A percentile compares a stretch with the other conserved stretches of the same genome.
phyloP scores from a whole-genome alignment of 805 yeast species.

The Candida wancherniae region DNA sequence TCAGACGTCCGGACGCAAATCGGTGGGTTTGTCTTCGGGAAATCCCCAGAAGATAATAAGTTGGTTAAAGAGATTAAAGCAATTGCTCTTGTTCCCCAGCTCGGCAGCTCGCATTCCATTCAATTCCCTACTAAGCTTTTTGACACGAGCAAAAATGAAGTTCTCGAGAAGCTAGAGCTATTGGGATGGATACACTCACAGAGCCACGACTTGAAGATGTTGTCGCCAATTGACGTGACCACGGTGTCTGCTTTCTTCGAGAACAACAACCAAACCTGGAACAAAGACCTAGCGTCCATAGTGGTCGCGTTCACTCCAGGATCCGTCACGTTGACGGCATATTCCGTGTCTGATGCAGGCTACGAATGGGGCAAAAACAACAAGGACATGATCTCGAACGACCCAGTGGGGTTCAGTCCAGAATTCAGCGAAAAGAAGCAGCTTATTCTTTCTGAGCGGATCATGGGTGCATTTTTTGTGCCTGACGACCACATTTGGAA shows the following conservation, averaged over 20 bases:
- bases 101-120: slow-evolving; percentile 65
- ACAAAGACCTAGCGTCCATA: slow-evolving; percentile 46
- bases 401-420: slow-evolving; percentile 66
- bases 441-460: slow-evolving; percentile 64
- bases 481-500: slow-evolving; percentile 90
- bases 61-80: slow-evolving; percentile 74
- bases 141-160: slow-evolving; percentile 30
- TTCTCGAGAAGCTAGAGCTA: slow-evolving; percentile 53
- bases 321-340: slow-evolving; percentile 71
- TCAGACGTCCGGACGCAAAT: slow-evolving; percentile 79
- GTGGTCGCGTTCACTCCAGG: slow-evolving; percentile 78
- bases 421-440: slow-evolving; percentile 60
- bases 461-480: slow-evolving; percentile 78
- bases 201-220: slow-evolving; percentile 54
- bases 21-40: slow-evolving; percentile 77
- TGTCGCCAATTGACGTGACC: slow-evolving; percentile 69
- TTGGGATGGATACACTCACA: slow-evolving; percentile 96
- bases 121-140: slow-evolving; percentile 53
- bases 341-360: slow-evolving; percentile 58
- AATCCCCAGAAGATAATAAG: slow-evolving; percentile 65
- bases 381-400: slow-evolving; percentile 46
- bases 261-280: slow-evolving; percentile 34
- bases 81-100: slow-evolving; percentile 80
- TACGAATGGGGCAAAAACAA: slow-evolving; percentile 71
- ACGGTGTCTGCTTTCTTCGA: slow-evolving; percentile 46